These are phyloP conservation scores for Encephalitozoon intestinalis DNA, from an alignment of 371 early-diverging fungal species.

Conservation along the genomic window DNA sequence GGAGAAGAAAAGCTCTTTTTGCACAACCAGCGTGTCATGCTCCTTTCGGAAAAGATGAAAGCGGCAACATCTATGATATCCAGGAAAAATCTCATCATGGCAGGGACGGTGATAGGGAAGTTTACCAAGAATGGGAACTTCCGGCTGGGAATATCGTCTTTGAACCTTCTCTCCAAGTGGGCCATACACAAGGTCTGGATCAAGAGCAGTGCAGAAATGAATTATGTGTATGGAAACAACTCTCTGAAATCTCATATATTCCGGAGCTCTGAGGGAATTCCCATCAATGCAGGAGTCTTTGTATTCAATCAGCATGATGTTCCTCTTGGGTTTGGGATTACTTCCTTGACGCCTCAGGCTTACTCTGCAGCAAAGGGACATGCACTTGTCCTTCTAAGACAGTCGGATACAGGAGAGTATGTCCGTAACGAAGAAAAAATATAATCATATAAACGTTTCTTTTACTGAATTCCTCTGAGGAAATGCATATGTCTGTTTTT, in stretches of 20 bases:
- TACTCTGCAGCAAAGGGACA: constrained; percentile 82
- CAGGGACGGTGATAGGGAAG: constrained; percentile 92
- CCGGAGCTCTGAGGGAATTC: constrained; percentile 85
- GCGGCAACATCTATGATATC: constrained; percentile 48
- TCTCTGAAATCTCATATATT: constrained; percentile 91
- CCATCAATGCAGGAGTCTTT: constrained; percentile 89
- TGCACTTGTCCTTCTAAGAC: constrained; percentile 83
- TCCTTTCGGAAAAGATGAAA: constrained; percentile 34
- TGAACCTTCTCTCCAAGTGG: constrained; percentile 81
- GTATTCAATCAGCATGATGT: constrained; percentile 81
- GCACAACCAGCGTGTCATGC: constrained; percentile 50
- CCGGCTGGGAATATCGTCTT: constrained; percentile 78
- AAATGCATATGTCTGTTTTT: neutral
- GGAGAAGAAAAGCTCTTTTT: constrained; percentile 43
- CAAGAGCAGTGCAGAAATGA: constrained; percentile 96
- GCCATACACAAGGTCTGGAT: constrained; percentile 92
- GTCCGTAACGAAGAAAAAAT: constrained; percentile 55
- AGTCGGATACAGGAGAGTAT: constrained; percentile 96
- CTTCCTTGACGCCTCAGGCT: constrained; percentile 77
- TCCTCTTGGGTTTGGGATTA: constrained; percentile 93
- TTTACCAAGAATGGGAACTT: constrained; percentile 93
- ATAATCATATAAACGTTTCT: neutral
- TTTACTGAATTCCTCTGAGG: neutral
- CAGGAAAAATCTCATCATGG: constrained; percentile 70
- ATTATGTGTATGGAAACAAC: constrained; percentile 95